Evolutionary conservation across 345 rosid species (phyloP).

Genomic region (Populus davidiana): DNA sequence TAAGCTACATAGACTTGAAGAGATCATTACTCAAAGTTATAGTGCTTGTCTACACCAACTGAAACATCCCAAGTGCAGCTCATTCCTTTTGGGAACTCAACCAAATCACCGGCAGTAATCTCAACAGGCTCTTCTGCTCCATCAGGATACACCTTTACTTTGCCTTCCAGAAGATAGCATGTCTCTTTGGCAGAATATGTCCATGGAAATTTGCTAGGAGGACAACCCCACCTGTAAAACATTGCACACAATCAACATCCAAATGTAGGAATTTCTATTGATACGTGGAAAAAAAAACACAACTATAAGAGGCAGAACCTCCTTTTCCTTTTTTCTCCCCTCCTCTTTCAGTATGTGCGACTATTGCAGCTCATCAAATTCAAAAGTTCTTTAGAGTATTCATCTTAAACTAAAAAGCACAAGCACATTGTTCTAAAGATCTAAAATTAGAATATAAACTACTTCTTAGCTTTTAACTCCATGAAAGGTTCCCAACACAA

Average conservation of each 20-base stretch:
- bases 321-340: background rate
- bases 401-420: too few species aligned
- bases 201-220: conserved; percentile 94
- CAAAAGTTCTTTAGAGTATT: too few species aligned
- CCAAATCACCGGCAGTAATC: conserved; percentile 78
- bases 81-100: conserved; percentile 85
- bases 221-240: conserved; percentile 78
- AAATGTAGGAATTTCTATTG: background rate
- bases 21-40: conserved; percentile 49
- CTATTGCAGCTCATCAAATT: too few species aligned
- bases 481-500: too few species aligned
- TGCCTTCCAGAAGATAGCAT: conserved; percentile 66
- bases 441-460: too few species aligned
- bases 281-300: background rate
- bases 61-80: conserved; percentile 95
- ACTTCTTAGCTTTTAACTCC: too few species aligned
- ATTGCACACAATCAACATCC: background rate
- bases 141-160: conserved; percentile 74
- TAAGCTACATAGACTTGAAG: background rate
- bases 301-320: background rate
- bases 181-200: conserved; percentile 72
- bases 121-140: conserved; percentile 66
- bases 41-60: conserved; percentile 81
- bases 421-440: too few species aligned
- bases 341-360: background rate